phyloP scores from a whole-genome alignment of 176 grass and related monocot species.

The Oryza longistaminata region DNA sequence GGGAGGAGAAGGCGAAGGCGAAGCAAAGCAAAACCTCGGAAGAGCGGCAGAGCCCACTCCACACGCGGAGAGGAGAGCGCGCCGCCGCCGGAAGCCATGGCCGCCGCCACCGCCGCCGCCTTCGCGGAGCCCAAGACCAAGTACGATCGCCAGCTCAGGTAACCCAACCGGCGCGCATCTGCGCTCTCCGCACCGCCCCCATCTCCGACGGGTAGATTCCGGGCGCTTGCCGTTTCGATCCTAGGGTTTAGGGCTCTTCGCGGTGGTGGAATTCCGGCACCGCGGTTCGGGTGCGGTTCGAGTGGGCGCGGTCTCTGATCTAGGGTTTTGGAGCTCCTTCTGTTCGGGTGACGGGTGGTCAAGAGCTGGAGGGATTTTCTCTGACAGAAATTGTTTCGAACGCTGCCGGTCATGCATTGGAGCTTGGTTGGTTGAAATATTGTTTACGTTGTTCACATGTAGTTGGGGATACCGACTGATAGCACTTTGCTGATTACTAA shows the following conservation, averaged over 20 bases:
- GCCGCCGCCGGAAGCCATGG: slow-evolving; percentile 47
- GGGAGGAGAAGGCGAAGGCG: slow-evolving; percentile 17
- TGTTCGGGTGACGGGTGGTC: not conserved
- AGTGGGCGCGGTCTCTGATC: not conserved
- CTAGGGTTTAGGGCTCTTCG: slow-evolving; percentile 13
- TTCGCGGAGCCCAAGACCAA: slow-evolving; percentile 67
- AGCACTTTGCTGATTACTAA: not conserved
- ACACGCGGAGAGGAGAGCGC: not conserved
- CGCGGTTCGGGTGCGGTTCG: not conserved
- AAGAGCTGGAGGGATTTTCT: not conserved
- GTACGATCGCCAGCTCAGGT: slow-evolving; percentile 86
- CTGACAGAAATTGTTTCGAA: not conserved
- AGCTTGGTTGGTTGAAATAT: not conserved
- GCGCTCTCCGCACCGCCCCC: not conserved
- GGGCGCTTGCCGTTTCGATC: not conserved
- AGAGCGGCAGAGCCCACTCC: too few species aligned
- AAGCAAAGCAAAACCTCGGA: not conserved
- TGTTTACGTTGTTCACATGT: not conserved
- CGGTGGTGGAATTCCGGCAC: not conserved
- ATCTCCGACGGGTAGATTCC: slow-evolving; percentile 31
- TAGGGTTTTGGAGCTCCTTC: slow-evolving; percentile 37
- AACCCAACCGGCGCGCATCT: not conserved
- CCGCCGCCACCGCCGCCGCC: slow-evolving; percentile 12
- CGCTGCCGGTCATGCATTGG: slow-evolving; percentile 12
- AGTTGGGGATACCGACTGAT: slow-evolving; percentile 11